These are phyloP conservation scores for Leucaena leucocephala DNA, from an alignment of 306 rosid genomes.

Conservation along the genomic window DNA sequence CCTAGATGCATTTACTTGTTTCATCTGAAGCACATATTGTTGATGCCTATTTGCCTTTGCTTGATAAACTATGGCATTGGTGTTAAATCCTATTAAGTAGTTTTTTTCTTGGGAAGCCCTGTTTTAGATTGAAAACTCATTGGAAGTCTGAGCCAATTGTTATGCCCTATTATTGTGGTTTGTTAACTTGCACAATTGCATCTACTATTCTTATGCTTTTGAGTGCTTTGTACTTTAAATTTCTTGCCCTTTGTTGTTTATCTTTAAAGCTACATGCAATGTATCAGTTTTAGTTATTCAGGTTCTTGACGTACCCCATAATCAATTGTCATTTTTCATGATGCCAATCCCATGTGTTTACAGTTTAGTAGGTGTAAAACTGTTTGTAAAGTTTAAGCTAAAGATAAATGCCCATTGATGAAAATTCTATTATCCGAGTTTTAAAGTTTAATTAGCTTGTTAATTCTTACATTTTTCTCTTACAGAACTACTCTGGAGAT, in stretches of 20 bases:
- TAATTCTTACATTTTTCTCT: constrained; percentile 24
- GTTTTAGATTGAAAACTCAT: background rate
- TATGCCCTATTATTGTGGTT: background rate
- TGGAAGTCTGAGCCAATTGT: constrained; percentile 5
- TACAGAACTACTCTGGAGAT: constrained; percentile 87
- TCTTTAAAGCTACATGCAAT: background rate
- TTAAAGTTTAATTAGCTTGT: constrained; percentile 18
- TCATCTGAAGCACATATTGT: background rate
- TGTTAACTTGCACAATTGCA: background rate
- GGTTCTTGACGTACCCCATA: background rate
- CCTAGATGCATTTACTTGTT: constrained; percentile 17
- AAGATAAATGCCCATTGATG: constrained; percentile 16
- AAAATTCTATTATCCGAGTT: constrained; percentile 20
- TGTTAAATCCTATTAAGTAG: background rate
- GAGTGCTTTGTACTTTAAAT: constrained; percentile 11
- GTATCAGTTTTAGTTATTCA: constrained; percentile 2
- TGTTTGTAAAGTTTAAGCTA: constrained; percentile 4
- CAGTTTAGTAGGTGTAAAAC: constrained; percentile 25
- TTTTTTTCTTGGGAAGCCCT: background rate
- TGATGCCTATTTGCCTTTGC: constrained; percentile 10
- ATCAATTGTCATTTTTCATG: constrained; percentile 24
- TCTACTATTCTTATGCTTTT: constrained; percentile 9
- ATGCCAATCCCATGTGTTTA: constrained; percentile 27
- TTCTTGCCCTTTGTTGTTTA: constrained; percentile 2
- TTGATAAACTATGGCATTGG: background rate